A percentile compares a stretch with the other conserved stretches of the same genome.
Conservation (phyloP, 2,329 filamentous ascomycete genomes). For the Thermomyces lanuginosus region DNA sequence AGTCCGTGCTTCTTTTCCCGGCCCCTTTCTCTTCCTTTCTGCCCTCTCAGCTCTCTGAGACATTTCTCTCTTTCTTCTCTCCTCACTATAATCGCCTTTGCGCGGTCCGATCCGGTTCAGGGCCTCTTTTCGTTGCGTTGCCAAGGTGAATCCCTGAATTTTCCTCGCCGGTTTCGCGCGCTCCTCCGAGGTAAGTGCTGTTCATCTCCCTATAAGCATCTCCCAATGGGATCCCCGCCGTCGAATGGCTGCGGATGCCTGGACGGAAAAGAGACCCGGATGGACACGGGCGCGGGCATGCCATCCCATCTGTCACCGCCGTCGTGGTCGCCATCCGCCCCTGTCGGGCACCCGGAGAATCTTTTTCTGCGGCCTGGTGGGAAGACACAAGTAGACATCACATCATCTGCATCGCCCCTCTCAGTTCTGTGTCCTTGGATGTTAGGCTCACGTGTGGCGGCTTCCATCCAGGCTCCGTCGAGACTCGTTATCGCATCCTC, state of each 20-base stretch:
- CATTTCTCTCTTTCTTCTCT: constrained; percentile 1
- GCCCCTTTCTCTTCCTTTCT: constrained; percentile 2
- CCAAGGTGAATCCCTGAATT: constrained; percentile 10
- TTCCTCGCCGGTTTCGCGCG: constrained; percentile 8
- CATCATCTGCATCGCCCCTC: too few species aligned
- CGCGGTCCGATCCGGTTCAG: constrained; percentile 8
- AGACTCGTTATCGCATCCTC: constrained; percentile 3
- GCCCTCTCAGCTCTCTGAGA: constrained; percentile 2
- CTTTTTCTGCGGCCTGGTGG: neutral
- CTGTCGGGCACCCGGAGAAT: constrained; percentile 1
- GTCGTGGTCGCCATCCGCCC: constrained; percentile 6
- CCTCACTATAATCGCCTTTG: constrained; percentile 5
- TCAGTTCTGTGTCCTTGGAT: constrained; percentile 1
- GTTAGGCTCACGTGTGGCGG: constrained; percentile 1
- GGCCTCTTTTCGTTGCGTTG: constrained; percentile 14
- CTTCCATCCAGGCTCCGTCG: neutral
- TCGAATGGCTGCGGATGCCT: constrained; percentile 2
- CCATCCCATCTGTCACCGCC: constrained; percentile 7
- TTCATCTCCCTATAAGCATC: too few species aligned
- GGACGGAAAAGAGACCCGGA: constrained; percentile 2
- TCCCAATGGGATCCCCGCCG: neutral
- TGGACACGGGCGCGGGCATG: constrained; percentile 3
- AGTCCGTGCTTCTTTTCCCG: constrained; percentile 4
- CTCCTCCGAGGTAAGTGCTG: too few species aligned
- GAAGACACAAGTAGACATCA: too few species aligned